phyloP scores from a whole-genome alignment of 2,329 filamentous ascomycete species.

The Sordariomycetes sp. region DNA sequence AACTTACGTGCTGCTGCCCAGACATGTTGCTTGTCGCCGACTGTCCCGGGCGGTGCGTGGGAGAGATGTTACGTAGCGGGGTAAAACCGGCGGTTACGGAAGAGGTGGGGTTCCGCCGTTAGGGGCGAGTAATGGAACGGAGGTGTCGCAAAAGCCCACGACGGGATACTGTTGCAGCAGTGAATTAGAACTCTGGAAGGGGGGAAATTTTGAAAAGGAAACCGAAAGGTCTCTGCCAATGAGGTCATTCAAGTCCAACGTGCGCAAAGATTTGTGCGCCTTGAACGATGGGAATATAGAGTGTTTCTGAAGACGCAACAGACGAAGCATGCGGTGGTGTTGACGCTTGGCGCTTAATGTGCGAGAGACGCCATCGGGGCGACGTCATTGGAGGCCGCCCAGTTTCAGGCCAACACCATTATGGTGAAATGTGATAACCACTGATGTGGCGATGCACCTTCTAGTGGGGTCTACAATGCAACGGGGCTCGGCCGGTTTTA shows the following conservation, averaged over 20 bases:
- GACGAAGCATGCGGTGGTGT: not conserved
- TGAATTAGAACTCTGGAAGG: too few species aligned
- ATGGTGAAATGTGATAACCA: not conserved
- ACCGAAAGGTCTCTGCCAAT: not conserved
- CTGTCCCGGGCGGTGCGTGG: not conserved
- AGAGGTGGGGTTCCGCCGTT: not conserved
- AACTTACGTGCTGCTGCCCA: slow-evolving; percentile 3
- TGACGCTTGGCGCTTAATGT: not conserved
- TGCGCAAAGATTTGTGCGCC: not conserved
- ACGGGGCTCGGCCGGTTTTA: too few species aligned
- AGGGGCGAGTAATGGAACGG: not conserved
- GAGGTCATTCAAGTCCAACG: not conserved
- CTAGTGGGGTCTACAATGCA: too few species aligned
- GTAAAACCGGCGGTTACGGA: not conserved
- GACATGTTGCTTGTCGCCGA: not conserved
- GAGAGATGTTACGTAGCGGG: not conserved
- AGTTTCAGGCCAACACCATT: not conserved
- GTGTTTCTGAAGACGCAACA: not conserved
- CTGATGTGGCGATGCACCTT: not conserved
- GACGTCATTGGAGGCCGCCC: slow-evolving; percentile 5
- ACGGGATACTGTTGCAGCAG: too few species aligned
- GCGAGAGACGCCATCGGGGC: not conserved
- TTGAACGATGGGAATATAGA: not conserved
- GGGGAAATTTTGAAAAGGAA: too few species aligned
- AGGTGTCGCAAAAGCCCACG: too few species aligned